These are phyloP conservation scores for Tuber microsphaerosporum DNA, from an alignment of 495 filamentous ascomycete species.

Conservation along the genomic window DNA sequence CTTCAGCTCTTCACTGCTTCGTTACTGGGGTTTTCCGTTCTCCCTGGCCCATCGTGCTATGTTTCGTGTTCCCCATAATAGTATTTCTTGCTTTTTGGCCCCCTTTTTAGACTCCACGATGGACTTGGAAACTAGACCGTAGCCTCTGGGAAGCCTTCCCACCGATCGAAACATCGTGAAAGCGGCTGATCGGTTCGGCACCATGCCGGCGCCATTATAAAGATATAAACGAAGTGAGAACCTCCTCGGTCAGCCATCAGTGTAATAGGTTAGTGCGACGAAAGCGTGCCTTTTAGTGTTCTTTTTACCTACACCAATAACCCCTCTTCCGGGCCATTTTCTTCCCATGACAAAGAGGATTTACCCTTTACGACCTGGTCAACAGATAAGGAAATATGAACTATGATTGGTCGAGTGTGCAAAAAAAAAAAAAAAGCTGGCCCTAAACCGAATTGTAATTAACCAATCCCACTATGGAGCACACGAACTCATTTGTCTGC, in stretches of 20 bases:
- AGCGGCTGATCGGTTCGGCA: background rate
- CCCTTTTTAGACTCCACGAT: background rate
- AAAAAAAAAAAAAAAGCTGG: background rate
- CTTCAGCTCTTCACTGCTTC: background rate
- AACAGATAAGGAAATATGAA: background rate
- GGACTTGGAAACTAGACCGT: background rate
- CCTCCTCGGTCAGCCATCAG: background rate
- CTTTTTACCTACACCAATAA: conserved; percentile 6
- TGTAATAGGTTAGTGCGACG: background rate
- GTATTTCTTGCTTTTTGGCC: background rate
- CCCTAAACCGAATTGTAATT: background rate
- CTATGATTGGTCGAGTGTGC: background rate
- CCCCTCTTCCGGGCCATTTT: conserved; percentile 1
- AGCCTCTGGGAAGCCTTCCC: background rate
- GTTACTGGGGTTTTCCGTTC: background rate
- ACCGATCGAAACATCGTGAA: background rate
- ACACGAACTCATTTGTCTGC: background rate
- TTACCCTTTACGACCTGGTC: background rate
- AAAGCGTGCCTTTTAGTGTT: background rate
- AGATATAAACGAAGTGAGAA: background rate
- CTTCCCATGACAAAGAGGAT: background rate
- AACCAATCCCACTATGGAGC: background rate
- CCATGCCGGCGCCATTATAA: background rate
- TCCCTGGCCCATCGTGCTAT: background rate
- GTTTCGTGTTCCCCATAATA: background rate